These are phyloP conservation scores for Bipolaris cookei DNA, from an alignment of 2,329 filamentous ascomycete genomes.

Conservation along the genomic window DNA sequence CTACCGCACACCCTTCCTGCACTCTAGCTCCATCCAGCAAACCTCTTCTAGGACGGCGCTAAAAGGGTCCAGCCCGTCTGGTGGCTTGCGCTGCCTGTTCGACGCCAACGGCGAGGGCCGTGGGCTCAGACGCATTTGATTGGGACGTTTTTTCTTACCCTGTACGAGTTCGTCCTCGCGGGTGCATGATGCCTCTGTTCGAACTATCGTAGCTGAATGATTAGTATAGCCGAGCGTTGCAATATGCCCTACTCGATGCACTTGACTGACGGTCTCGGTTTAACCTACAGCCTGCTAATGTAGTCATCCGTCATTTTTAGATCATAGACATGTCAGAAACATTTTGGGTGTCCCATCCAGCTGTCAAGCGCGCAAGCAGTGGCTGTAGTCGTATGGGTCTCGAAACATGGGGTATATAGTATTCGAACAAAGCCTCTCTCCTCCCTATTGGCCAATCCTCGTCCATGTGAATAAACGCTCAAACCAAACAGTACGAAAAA, in stretches of 20 bases:
- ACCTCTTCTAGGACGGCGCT: constrained; percentile 9
- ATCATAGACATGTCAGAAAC: background rate
- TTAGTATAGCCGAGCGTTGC: background rate
- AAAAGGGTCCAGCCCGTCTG: constrained; percentile 32
- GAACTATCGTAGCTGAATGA: background rate
- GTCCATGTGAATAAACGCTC: constrained; percentile 1
- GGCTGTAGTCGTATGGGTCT: constrained; percentile 2
- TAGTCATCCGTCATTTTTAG: background rate
- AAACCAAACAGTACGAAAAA: background rate
- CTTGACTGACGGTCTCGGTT: background rate
- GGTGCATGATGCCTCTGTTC: background rate
- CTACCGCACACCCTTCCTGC: background rate
- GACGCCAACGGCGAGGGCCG: constrained; percentile 25
- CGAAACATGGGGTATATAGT: constrained; percentile 10
- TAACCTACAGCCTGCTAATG: background rate
- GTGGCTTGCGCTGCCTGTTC: constrained; percentile 37
- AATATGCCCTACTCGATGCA: background rate
- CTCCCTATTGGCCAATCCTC: background rate
- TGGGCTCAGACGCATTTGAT: constrained; percentile 10
- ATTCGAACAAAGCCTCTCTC: constrained; percentile 9
- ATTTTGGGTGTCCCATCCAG: background rate
- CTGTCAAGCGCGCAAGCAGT: background rate
- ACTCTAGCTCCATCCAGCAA: background rate
- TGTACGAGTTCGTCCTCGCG: background rate
- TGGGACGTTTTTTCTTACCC: background rate